Percentiles rank a stretch among this genome's conserved stretches.
These are phyloP conservation scores for Aureobasidium mangrovei DNA, from an alignment of 2,329 filamentous ascomycete species.

Conservation along the genomic window DNA sequence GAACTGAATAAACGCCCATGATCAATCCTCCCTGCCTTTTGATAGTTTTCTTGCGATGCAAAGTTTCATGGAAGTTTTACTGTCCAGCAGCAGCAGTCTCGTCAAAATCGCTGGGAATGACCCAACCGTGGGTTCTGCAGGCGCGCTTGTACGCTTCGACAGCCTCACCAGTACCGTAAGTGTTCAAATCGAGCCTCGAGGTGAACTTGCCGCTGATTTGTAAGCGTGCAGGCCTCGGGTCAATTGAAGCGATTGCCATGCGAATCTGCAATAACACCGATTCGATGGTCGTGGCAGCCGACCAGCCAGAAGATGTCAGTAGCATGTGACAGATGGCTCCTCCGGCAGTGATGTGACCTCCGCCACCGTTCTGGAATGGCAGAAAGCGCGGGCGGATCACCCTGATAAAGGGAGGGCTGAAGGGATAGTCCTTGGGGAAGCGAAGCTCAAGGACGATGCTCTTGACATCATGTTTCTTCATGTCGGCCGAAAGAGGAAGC, in stretches of 20 bases:
- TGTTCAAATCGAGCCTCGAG: too few relatives aligned
- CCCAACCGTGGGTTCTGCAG: constrained; percentile 63
- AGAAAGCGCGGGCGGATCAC: constrained; percentile 72
- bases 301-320: constrained; percentile 53
- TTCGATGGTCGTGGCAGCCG: constrained; percentile 62
- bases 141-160: constrained; percentile 64
- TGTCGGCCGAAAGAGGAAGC: constrained; percentile 65
- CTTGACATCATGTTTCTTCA: constrained; percentile 51
- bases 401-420: constrained; percentile 74
- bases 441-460: constrained; percentile 76
- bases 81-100: background rate
- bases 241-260: constrained; percentile 59
- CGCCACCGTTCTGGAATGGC: constrained; percentile 61
- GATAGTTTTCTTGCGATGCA: too few relatives aligned
- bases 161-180: constrained; percentile 46
- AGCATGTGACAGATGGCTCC: constrained; percentile 57
- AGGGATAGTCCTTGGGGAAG: constrained; percentile 67
- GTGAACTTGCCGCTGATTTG: constrained; percentile 22
- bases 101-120: constrained; percentile 54
- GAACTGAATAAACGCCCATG: too few relatives aligned
- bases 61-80: too few relatives aligned
- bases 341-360: constrained; percentile 76
- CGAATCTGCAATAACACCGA: constrained; percentile 73
- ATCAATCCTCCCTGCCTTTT: too few relatives aligned
- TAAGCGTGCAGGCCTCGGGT: constrained; percentile 66